These are phyloP conservation scores for Sicyos edulis DNA, from an alignment of 306 rosid genomes.

Conservation along the genomic window DNA sequence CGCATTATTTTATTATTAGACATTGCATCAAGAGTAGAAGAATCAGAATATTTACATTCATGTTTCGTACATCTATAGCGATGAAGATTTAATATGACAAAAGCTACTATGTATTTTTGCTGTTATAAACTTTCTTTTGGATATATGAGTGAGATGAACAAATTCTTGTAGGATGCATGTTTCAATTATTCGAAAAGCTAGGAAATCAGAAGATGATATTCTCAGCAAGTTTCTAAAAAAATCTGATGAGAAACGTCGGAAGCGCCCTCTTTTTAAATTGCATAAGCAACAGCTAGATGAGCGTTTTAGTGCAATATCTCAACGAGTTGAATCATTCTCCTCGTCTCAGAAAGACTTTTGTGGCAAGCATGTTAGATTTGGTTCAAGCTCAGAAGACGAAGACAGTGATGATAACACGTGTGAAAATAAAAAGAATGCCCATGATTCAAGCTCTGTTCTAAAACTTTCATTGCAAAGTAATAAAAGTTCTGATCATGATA, in stretches of 20 bases:
- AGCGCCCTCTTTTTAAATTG: slow-evolving; percentile 35
- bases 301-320: slow-evolving; percentile 59
- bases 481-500: slow-evolving; percentile 45
- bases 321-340: slow-evolving; percentile 74
- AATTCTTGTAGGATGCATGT: slow-evolving; percentile 44
- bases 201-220: slow-evolving; percentile 34
- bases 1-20: slow-evolving; percentile 26
- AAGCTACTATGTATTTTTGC: slow-evolving; percentile 18
- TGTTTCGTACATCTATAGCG: not conserved
- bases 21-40: not conserved
- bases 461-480: slow-evolving; percentile 35
- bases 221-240: slow-evolving; percentile 27
- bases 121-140: not conserved
- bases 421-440: slow-evolving; percentile 30
- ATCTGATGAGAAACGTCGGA: slow-evolving; percentile 22
- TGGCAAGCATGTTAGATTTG: slow-evolving; percentile 70
- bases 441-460: slow-evolving; percentile 23
- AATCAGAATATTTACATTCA: not conserved
- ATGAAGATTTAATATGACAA: slow-evolving; percentile 4
- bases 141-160: not conserved
- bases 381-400: slow-evolving; percentile 58
- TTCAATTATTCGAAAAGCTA: slow-evolving; percentile 45
- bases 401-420: slow-evolving; percentile 35
- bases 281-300: slow-evolving; percentile 50
- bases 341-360: slow-evolving; percentile 36